Evolutionary conservation across 495 filamentous ascomycete genomes (phyloP), one percentile per base, ranked within the genome.

Genomic region (Podospora tetraspora): DNA sequence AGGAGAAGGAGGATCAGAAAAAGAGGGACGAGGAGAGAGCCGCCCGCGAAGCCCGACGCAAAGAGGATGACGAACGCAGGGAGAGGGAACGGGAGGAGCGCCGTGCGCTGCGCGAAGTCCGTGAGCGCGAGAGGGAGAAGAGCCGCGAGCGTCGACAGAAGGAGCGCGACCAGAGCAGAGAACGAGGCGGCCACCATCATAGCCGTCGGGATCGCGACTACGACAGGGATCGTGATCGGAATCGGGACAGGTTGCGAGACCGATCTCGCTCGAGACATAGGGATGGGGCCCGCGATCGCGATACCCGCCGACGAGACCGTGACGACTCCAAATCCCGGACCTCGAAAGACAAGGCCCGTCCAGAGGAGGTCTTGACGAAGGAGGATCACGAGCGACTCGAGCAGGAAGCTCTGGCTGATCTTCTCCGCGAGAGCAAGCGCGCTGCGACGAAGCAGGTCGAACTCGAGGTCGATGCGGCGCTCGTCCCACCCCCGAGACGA

Each of bases 51-150:
- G 86, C 88, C 43, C 84, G 88, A 8, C 76, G 79, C n/a, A 77
- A 79, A 22, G 81, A 84, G 52, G 84, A 88, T 66, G 88, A 88
- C 21, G 87, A 89, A 63, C 84, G 88, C n/a, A 76, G 82, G 32
- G 83, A 87, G 71, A 79, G 82, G 74, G 83, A 86, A 68, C 78
- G 81, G 25, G 78, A 79, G n/a, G 85, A 89, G 68, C 81, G 86
- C 57, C 83, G 87, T 27, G 83, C 84, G 29, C 85, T 88, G 60
- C 83, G 87, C 27, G 83, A 84, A 30, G 85, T 88, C 71, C 83
- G 86, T 32, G 85, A 70, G 62, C 73, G 71, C 57, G 79, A 77
- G 6, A 73, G 77, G 10, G 74, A 80, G 7, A 23, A 64, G 12
- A 52, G 62, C 34, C 34, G 43, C 3, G 43, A 57, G 43, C 34